Base-by-base conservation (phyloP, 768 basidiomycete genomes). In the Hericium erinaceus region DNA sequence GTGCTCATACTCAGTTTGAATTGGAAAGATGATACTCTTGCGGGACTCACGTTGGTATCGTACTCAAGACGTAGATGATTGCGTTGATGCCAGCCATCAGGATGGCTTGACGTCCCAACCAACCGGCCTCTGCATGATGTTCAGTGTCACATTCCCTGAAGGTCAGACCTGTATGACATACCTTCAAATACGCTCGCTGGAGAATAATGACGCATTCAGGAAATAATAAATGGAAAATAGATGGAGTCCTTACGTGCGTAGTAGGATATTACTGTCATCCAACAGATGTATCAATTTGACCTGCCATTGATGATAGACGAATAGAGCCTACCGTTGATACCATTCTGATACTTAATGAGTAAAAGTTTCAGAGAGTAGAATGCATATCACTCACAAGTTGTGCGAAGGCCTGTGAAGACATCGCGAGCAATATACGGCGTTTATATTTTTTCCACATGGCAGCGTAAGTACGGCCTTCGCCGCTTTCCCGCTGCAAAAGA, bases 41-140 rank as follows among this genome's bases (percentile, higher is more conserved):
- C 70, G 51, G 18, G 9, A 57, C 87, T 58, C 61, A 92, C 87
- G 93, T 87, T 5, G 91, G 91, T 41, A 95, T 71, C 4, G 92
- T 90, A 66, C 85, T 87, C 12, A 88, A 72, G 22, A 91, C 66
- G 62, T 92, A 92, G 59, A 92, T 85, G 55, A 89, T 75, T 7
- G 87, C 83, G 65, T 97, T 98, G 66, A 97, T 89, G 1, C 94
- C 95, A 12, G 94, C 92, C 95, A 98, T 98, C 24, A 98, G 76
- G 60, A 98, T 82, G 12, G 95, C 95, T 65, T 95, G 84, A 41
- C 95, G 80, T 13, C 95, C 95, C 55, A 94, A 78, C 93, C 94
- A 98, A 57, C 95, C 95, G 55, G 95, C 95, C 77, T 87, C 92
- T 94, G 68, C 37, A 44, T 37, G 59, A 57, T 52, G 40, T 57